Conservation (phyloP, 805 yeast genomes). For the Sporopachydermia lactativora region DNA sequence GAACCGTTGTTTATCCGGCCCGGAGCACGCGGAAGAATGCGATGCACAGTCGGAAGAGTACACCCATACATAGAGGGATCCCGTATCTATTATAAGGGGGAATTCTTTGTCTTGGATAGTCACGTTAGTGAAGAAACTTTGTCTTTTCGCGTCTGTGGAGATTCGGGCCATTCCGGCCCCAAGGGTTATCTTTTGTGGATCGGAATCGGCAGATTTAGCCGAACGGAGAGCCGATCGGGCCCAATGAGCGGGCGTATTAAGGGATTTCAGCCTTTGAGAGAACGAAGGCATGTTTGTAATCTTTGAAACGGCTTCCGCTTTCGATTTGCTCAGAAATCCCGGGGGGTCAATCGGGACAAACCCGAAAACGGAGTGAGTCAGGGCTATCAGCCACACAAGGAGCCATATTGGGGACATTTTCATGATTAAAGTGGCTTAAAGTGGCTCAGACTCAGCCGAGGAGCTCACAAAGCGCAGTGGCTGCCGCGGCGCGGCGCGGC, state of each 20-base stretch:
- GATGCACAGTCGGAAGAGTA: constrained; percentile 37
- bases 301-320: neutral
- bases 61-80: constrained; percentile 51
- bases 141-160: neutral
- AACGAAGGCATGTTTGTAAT: neutral
- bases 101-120: constrained; percentile 27
- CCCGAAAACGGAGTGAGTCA: too few species aligned
- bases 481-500: too few species aligned
- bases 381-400: too few species aligned
- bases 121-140: constrained; percentile 27
- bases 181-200: neutral
- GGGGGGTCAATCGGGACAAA: neutral
- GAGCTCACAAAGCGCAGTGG: too few species aligned
- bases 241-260: neutral
- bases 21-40: too few species aligned
- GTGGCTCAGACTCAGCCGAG: too few species aligned
- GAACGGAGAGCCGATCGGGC: neutral
- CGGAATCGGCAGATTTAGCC: neutral
- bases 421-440: too few species aligned
- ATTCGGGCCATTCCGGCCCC: neutral
- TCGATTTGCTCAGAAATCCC: neutral
- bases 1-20: too few species aligned
- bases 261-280: neutral
- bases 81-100: constrained; percentile 48
- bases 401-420: neutral